Percentiles rank a stretch among this genome's conserved stretches.
Evolutionary conservation across 768 basidiomycete genomes (phyloP).

Genomic region (Boletales sp.): DNA sequence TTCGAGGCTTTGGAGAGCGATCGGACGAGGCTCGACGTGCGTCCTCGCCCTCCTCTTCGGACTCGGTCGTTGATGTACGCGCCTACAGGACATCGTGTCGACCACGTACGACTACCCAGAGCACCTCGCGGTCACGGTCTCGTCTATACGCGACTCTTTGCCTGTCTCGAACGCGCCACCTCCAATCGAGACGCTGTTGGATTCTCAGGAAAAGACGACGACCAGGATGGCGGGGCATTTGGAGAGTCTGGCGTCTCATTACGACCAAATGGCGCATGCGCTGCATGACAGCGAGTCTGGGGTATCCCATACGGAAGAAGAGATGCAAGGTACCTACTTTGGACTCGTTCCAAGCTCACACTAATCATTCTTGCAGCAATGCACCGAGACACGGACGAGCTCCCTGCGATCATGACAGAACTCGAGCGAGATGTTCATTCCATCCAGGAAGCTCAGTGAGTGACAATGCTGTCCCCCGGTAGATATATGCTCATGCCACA

Average conservation of each 20-base stretch:
- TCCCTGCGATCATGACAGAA: conserved; percentile 71
- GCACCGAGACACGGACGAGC: conserved; percentile 76
- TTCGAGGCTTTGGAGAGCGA: conserved; percentile 72
- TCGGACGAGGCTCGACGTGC: conserved; percentile 61
- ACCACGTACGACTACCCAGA: conserved; percentile 68
- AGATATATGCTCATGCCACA: conserved; percentile 1
- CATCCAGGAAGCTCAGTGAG: conserved; percentile 60
- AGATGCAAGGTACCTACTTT: conserved; percentile 51
- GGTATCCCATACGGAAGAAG: conserved; percentile 62
- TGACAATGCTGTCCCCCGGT: background rate
- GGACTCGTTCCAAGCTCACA: background rate
- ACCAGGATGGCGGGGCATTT: conserved; percentile 70
- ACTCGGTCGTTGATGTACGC: background rate
- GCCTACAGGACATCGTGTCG: conserved; percentile 52
- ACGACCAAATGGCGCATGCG: conserved; percentile 70
- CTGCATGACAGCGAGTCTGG: conserved; percentile 68
- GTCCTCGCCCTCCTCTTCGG: conserved; percentile 17
- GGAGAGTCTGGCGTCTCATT: conserved; percentile 70
- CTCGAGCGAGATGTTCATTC: conserved; percentile 54
- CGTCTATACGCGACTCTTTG: conserved; percentile 51
- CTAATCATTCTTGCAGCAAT: conserved; percentile 47
- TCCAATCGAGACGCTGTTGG: conserved; percentile 42
- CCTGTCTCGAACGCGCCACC: conserved; percentile 36
- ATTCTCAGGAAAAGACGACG: conserved; percentile 51
- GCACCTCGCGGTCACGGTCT: conserved; percentile 52